Percentiles rank a stretch among this genome's conserved stretches.
phyloP scores from a whole-genome alignment of 805 yeast genomes.

The Pichia insulana region DNA sequence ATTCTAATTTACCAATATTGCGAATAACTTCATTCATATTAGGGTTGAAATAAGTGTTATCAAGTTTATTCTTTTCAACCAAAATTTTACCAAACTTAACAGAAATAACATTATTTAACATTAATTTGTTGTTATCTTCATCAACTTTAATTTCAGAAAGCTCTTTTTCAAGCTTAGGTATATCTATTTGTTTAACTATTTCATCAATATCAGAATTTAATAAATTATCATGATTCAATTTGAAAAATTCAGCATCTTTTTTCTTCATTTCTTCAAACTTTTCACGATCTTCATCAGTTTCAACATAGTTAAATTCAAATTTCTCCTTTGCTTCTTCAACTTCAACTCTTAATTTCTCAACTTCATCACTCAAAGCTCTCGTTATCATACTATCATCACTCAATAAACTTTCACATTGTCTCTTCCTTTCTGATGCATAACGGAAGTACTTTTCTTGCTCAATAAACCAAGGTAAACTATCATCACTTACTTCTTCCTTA shows the following conservation, averaged over 20 bases:
- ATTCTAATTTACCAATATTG: slow-evolving; percentile 16
- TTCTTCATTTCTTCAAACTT: neutral
- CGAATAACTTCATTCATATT: slow-evolving; percentile 21
- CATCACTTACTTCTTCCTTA: slow-evolving; percentile 15
- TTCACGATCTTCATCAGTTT: slow-evolving; percentile 4
- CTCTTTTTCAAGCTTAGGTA: slow-evolving; percentile 9
- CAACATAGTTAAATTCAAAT: slow-evolving; percentile 24
- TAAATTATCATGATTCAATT: neutral
- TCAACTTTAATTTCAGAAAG: slow-evolving; percentile 5
- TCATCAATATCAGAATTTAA: slow-evolving; percentile 2
- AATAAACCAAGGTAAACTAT: slow-evolving; percentile 26
- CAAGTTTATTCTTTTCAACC: slow-evolving; percentile 9
- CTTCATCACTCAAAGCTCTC: slow-evolving; percentile 14
- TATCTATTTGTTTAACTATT: neutral
- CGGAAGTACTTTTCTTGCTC: slow-evolving; percentile 17
- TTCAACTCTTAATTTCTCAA: slow-evolving; percentile 14
- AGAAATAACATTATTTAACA: slow-evolving; percentile 20
- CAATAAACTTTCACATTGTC: slow-evolving; percentile 10
- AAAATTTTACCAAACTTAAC: slow-evolving; percentile 25
- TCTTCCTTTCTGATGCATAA: slow-evolving; percentile 11
- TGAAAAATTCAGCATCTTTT: slow-evolving; percentile 4
- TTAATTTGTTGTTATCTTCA: slow-evolving; percentile 5
- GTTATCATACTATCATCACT: slow-evolving; percentile 9
- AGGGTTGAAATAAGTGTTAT: slow-evolving; percentile 19
- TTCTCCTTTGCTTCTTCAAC: slow-evolving; percentile 19